Base-by-base conservation (phyloP, 176 grass and related monocot genomes). In the Aegilops speltoides region DNA sequence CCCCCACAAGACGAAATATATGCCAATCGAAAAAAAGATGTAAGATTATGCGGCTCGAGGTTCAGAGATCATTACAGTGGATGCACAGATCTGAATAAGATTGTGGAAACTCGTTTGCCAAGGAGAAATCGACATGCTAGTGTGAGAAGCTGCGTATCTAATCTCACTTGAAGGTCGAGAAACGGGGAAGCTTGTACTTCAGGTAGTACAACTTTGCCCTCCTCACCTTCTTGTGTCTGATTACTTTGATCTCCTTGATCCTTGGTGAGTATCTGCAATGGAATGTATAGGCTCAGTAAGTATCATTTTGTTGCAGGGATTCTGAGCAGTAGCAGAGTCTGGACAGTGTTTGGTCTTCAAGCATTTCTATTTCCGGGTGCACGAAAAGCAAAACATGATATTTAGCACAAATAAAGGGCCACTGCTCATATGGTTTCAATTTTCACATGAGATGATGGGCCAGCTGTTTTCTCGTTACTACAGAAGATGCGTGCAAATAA, bases 201-300 rank as follows among this genome's bases (percentile, higher is more conserved):
- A 96, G 85, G 81, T 99, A 99, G 83, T 93, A 99, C 72, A 99
- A 77, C 68, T 94, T 98, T 82, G 96, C 96, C 90, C 96, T 95
- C 70, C 94, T 94, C 73, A 99, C 97, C 79, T 99, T 95, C 79
- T 90, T 96, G 88, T 93, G 97, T 54, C 71, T 96, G 32, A 99
- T 91, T 50, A 99, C 94, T 85, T 90, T 99, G 77, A 99, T 99
- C 75, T 99, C 97, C 88, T 99, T 99, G 23, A 99, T 99, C 75
- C 86, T 94, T 11, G 97, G 97, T 19, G 97, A 99, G 77, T 97
- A 99, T 83, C 97, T 99, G 89, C 73, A 85, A 76, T 14, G 26
- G 26, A 78, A 84, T 45, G 70, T 36, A 78, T 3, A 31, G 37
- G 34, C 4, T 7, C 14, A 12, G 3, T 73, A 56, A 82, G 33